phyloP scores from a whole-genome alignment of 495 filamentous ascomycete species.

The Podospora australis region DNA sequence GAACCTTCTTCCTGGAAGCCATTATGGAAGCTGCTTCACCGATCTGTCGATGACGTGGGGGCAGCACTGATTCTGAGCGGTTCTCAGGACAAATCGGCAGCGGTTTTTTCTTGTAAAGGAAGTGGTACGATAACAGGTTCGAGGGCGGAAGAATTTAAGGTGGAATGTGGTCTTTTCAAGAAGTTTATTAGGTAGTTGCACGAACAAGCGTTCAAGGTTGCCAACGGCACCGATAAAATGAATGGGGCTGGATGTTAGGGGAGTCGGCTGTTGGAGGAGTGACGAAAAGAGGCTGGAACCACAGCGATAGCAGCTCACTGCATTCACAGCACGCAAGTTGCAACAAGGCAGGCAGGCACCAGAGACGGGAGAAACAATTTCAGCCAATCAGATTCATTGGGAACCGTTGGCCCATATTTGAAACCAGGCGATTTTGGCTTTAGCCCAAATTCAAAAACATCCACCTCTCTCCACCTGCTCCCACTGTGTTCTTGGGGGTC shows the following conservation, averaged over 20 bases:
- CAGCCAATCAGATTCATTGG: constrained; percentile 12
- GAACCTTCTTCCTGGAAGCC: constrained; percentile 93
- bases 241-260: constrained; percentile 13
- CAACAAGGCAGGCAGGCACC: constrained; percentile 18
- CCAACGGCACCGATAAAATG: constrained; percentile 13
- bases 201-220: neutral
- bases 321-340: neutral
- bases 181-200: too few relatives aligned
- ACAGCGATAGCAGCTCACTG: neutral
- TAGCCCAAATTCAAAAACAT: neutral
- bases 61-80: too few relatives aligned
- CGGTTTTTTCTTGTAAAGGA: too few relatives aligned
- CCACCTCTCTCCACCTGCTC: neutral
- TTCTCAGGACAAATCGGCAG: too few relatives aligned
- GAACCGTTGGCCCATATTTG: constrained; percentile 7
- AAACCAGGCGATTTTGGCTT: constrained; percentile 8
- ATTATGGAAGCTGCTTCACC: constrained; percentile 40
- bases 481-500: too few relatives aligned
- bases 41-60: constrained; percentile 10
- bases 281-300: constrained; percentile 15
- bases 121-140: too few relatives aligned
- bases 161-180: too few relatives aligned
- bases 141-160: constrained; percentile 3
- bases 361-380: constrained; percentile 1
- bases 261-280: constrained; percentile 20